Conservation (phyloP, 805 yeast species). For the Dipodascopsis tothii region DNA sequence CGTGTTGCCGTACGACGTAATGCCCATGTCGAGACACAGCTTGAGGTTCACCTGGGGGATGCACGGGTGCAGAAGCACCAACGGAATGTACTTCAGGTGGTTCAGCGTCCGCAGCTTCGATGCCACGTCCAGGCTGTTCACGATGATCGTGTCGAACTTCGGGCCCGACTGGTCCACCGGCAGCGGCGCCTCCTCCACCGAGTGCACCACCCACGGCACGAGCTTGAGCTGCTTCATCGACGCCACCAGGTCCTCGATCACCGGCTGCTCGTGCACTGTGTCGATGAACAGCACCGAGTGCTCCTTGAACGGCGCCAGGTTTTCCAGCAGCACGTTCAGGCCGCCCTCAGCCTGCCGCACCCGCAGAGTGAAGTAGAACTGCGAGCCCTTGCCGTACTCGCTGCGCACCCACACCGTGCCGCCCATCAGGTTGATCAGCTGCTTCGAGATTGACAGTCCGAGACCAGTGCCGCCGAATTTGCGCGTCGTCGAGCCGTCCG, state of each 20-base stretch:
- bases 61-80: slow-evolving; percentile 68
- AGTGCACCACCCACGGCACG: slow-evolving; percentile 52
- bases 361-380: slow-evolving; percentile 71
- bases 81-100: slow-evolving; percentile 77
- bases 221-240: slow-evolving; percentile 51
- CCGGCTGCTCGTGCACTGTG: slow-evolving; percentile 49
- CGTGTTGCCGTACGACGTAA: slow-evolving; percentile 79
- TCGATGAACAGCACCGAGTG: slow-evolving; percentile 67
- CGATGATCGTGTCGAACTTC: slow-evolving; percentile 71
- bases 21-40: slow-evolving; percentile 76
- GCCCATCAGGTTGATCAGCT: slow-evolving; percentile 82
- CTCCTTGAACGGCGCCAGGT: slow-evolving; percentile 59
- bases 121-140: slow-evolving; percentile 72
- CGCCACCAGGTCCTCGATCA: slow-evolving; percentile 44
- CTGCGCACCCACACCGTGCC: slow-evolving; percentile 91
- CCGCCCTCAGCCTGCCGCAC: slow-evolving; percentile 65
- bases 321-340: slow-evolving; percentile 57
- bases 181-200: slow-evolving; percentile 46
- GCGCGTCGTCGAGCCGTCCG: slow-evolving; percentile 88
- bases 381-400: slow-evolving; percentile 70
- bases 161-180: slow-evolving; percentile 31
- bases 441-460: slow-evolving; percentile 81
- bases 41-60: slow-evolving; percentile 73
- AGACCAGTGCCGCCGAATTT: slow-evolving; percentile 91
- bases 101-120: slow-evolving; percentile 58